Evolutionary conservation across 129 eudicot genomes (phyloP).

Genomic region (Deinandra increscens): DNA sequence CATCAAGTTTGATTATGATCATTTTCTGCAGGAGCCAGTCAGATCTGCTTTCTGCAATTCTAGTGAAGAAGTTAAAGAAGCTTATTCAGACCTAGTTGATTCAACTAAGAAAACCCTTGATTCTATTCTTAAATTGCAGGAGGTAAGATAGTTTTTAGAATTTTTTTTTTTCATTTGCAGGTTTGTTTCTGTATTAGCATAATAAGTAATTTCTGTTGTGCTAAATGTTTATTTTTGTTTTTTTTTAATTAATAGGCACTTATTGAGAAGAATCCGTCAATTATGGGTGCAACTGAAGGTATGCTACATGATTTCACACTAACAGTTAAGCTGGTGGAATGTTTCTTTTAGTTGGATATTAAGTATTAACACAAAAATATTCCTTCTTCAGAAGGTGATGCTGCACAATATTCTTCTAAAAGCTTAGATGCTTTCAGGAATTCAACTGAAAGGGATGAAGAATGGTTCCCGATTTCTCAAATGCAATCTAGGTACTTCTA

Average conservation of each 20-base stretch:
- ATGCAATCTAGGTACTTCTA: constrained; percentile 79
- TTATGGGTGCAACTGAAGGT: constrained; percentile 61
- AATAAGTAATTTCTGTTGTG: constrained; percentile 6
- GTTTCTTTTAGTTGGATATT: constrained; percentile 11
- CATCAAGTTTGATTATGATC: constrained; percentile 2
- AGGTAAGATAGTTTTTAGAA: constrained; percentile 42
- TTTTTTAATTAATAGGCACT: constrained; percentile 47
- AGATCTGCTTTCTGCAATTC: constrained; percentile 60
- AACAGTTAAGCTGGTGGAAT: not conserved
- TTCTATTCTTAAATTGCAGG: constrained; percentile 71
- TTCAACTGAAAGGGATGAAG: constrained; percentile 53
- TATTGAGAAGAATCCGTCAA: constrained; percentile 73
- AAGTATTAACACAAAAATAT: not conserved
- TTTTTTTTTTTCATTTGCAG: not conserved
- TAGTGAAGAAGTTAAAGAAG: constrained; percentile 53
- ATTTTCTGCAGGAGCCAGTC: constrained; percentile 64
- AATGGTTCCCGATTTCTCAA: constrained; percentile 69
- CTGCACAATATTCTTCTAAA: constrained; percentile 36
- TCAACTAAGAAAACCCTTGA: constrained; percentile 75
- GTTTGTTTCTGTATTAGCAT: not conserved
- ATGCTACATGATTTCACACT: not conserved
- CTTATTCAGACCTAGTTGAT: constrained; percentile 64
- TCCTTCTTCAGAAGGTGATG: constrained; percentile 31
- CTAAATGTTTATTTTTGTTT: not conserved
- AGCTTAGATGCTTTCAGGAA: constrained; percentile 33